Conservation (phyloP, 352 stramenopile genomes). For the Globisporangium paddicum region DNA sequence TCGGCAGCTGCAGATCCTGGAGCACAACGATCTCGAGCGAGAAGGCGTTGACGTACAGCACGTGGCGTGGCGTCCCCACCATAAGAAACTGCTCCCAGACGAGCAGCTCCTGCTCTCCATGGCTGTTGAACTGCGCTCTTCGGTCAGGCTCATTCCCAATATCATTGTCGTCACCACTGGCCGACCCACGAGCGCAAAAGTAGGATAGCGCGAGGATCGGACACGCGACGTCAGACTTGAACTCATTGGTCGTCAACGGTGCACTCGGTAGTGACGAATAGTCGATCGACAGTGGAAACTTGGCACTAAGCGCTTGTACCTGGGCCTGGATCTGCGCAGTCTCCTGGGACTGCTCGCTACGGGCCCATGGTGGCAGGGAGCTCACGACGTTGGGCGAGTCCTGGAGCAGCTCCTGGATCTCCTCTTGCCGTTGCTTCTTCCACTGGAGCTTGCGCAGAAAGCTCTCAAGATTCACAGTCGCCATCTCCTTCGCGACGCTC, state of each 20-base stretch:
- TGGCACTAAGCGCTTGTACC: conserved; percentile 12
- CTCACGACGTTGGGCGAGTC: conserved; percentile 63
- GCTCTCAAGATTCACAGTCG: conserved; percentile 35
- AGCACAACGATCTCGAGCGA: conserved; percentile 58
- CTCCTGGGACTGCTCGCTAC: conserved; percentile 36
- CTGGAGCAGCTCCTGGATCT: conserved; percentile 30
- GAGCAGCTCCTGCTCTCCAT: conserved; percentile 44
- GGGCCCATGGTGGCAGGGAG: conserved; percentile 60
- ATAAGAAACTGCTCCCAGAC: conserved; percentile 51
- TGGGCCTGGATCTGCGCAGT: conserved; percentile 31
- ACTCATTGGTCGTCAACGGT: conserved; percentile 8
- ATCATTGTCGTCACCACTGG: background rate
- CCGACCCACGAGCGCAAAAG: conserved; percentile 25
- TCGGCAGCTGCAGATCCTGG: conserved; percentile 41
- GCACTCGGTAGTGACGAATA: conserved; percentile 10
- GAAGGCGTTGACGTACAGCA: conserved; percentile 59
- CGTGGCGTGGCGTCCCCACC: conserved; percentile 38
- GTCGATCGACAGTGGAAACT: conserved; percentile 3
- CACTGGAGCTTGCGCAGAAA: conserved; percentile 34
- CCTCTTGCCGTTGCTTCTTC: conserved; percentile 38
- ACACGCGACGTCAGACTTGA: conserved; percentile 32
- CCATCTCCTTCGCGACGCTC: conserved; percentile 51
- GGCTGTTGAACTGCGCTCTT: conserved; percentile 33
- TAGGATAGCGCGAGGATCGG: conserved; percentile 46
- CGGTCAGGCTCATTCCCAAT: background rate